Evolutionary conservation across 192 early-diverging fungal genomes (phyloP).

Genomic region (Bifiguratus adelaidae): DNA sequence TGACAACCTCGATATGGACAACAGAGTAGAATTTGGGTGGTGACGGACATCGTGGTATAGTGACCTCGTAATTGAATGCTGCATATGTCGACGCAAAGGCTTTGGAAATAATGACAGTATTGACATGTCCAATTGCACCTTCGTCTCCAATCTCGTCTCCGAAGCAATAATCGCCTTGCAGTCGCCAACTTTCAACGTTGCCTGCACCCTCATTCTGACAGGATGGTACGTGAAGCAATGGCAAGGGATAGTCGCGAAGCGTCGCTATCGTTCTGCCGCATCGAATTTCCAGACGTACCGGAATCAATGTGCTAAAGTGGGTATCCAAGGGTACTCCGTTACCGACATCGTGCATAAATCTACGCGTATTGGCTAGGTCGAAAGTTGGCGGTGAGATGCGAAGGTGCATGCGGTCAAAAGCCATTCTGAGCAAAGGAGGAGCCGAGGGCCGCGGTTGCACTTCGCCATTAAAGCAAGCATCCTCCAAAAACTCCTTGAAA

Average conservation of each 20-base stretch:
- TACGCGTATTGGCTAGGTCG: conserved; percentile 13
- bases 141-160: conserved; percentile 20
- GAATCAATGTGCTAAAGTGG: conserved; percentile 18
- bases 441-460: conserved; percentile 6
- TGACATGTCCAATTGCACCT: conserved; percentile 12
- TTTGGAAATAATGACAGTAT: not conserved
- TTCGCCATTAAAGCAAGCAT: conserved; percentile 6
- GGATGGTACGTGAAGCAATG: conserved; percentile 24
- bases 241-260: conserved; percentile 28
- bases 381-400: conserved; percentile 13
- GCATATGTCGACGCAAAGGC: not conserved
- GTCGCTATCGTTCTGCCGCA: conserved; percentile 21
- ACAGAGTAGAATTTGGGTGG: conserved; percentile 30
- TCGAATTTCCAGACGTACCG: conserved; percentile 22
- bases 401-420: conserved; percentile 5
- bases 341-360: conserved; percentile 26
- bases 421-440: conserved; percentile 17
- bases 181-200: conserved; percentile 6
- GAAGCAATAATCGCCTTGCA: conserved; percentile 28
- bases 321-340: conserved; percentile 24
- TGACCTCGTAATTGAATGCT: conserved; percentile 11
- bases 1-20: conserved; percentile 21
- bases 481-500: not conserved
- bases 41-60: conserved; percentile 14
- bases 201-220: not conserved